Conservation (phyloP, 1,284 basidiomycete genomes). For the Ganoderma meredithae region DNA sequence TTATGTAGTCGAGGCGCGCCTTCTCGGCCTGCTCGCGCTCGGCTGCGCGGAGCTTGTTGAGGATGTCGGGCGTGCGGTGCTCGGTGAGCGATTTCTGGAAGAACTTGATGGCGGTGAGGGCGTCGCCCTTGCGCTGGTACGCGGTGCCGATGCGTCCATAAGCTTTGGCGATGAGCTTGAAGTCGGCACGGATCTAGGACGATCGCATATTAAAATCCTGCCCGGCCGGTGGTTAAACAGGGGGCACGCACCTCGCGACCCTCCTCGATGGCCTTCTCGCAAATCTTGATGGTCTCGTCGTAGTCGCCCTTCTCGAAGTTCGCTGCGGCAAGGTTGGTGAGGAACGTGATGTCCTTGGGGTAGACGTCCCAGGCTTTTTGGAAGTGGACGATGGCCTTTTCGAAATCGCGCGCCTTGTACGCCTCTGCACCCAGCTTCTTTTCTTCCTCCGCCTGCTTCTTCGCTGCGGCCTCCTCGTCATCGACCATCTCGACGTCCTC, state of each 20-base stretch:
- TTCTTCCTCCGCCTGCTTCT: slow-evolving; percentile 74
- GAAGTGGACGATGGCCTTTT: slow-evolving; percentile 76
- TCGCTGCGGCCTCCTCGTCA: slow-evolving; percentile 53
- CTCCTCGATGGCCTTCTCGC: slow-evolving; percentile 95
- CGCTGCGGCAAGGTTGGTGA: slow-evolving; percentile 90
- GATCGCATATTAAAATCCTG: slow-evolving; percentile 11
- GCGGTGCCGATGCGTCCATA: slow-evolving; percentile 91
- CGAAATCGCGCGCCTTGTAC: slow-evolving; percentile 89
- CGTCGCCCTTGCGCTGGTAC: slow-evolving; percentile 85
- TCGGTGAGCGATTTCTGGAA: slow-evolving; percentile 94
- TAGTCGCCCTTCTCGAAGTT: slow-evolving; percentile 95
- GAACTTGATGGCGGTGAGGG: slow-evolving; percentile 85
- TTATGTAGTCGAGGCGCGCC: slow-evolving; percentile 87
- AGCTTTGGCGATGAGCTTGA: slow-evolving; percentile 86
- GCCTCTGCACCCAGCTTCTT: slow-evolving; percentile 84
- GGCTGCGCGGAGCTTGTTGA: slow-evolving; percentile 88
- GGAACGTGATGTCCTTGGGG: slow-evolving; percentile 94
- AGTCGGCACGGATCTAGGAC: slow-evolving; percentile 76
- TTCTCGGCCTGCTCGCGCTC: slow-evolving; percentile 85
- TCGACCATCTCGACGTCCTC: slow-evolving; percentile 59
- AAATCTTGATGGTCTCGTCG: slow-evolving; percentile 90
- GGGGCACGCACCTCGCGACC: slow-evolving; percentile 70
- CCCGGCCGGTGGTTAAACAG: not conserved
- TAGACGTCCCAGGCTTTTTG: slow-evolving; percentile 92
- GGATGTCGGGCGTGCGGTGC: slow-evolving; percentile 94